A percentile compares a stretch with the other conserved stretches of the same genome.
Evolutionary conservation across 768 basidiomycete species (phyloP).

Genomic region (Dacryopinax primogenitus): DNA sequence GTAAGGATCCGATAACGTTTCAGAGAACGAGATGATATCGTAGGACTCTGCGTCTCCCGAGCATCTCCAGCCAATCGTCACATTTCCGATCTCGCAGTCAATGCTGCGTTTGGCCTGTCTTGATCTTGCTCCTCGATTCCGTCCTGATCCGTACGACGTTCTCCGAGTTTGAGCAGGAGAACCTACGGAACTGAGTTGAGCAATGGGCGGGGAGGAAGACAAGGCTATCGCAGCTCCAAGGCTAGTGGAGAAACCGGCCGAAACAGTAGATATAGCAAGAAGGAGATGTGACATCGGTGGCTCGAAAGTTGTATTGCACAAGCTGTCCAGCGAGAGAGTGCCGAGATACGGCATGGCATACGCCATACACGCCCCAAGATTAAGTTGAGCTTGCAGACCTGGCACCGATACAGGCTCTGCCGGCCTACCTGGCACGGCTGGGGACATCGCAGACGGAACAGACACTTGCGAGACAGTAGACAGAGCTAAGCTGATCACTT

Average conservation of each 20-base stretch:
- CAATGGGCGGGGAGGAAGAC: neutral
- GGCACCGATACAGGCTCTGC: neutral
- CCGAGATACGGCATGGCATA: neutral
- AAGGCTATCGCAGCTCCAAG: neutral
- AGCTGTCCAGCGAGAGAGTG: neutral
- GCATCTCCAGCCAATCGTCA: neutral
- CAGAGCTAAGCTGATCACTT: neutral
- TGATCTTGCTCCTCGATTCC: neutral
- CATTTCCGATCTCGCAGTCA: neutral
- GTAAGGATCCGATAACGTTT: neutral
- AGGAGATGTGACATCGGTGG: neutral
- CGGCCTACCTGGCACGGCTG: neutral
- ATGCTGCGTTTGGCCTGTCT: slow-evolving; percentile 1
- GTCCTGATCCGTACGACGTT: neutral
- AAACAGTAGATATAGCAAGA: neutral
- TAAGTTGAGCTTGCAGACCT: neutral
- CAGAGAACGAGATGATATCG: neutral
- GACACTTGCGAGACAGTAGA: neutral
- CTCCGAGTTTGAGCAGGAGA: neutral
- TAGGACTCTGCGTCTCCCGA: neutral
- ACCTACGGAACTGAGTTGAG: neutral
- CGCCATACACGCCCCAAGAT: neutral
- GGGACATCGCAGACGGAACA: neutral
- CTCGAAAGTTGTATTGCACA: neutral
- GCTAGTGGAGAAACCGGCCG: neutral